Evolutionary conservation across 305 asterid genomes (phyloP).

Genomic region (Rubia tinctorum): DNA sequence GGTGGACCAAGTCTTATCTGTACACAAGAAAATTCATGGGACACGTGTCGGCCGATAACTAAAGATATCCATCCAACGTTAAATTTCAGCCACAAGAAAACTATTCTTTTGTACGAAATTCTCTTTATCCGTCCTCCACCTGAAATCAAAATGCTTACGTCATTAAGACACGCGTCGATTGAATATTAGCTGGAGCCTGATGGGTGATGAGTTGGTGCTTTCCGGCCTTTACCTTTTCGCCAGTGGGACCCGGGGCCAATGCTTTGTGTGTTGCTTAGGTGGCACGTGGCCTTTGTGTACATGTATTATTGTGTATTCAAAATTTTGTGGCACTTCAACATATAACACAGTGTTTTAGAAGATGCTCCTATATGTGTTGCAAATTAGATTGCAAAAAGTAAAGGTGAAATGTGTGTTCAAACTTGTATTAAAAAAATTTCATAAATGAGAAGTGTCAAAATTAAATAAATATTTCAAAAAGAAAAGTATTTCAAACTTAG

Average conservation of each 20-base stretch:
- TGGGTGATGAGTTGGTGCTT: neutral
- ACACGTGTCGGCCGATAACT: slow-evolving; percentile 26
- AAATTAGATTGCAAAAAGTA: too few species aligned
- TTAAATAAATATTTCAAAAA: too few species aligned
- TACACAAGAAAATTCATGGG: neutral
- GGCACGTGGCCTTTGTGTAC: slow-evolving; percentile 16
- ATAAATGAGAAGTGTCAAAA: too few species aligned
- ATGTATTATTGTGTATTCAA: neutral
- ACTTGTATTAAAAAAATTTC: too few species aligned
- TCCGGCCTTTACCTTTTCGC: slow-evolving; percentile 24
- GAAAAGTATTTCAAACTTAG: too few species aligned
- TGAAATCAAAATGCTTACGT: slow-evolving; percentile 2
- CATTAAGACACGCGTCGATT: slow-evolving; percentile 31
- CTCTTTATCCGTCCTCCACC: neutral
- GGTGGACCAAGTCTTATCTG: slow-evolving; percentile 41
- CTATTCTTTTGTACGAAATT: slow-evolving; percentile 18
- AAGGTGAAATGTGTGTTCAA: too few species aligned
- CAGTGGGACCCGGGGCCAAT: slow-evolving; percentile 18
- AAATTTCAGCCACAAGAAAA: slow-evolving; percentile 40
- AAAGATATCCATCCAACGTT: slow-evolving; percentile 21
- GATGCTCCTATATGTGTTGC: too few species aligned
- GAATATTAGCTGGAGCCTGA: too few species aligned
- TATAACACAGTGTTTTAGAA: too few species aligned
- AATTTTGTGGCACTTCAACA: too few species aligned
- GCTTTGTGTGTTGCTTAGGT: slow-evolving; percentile 20